Conservation (phyloP, 2,329 filamentous ascomycete genomes). For the Phaeosphaeria sp. region DNA sequence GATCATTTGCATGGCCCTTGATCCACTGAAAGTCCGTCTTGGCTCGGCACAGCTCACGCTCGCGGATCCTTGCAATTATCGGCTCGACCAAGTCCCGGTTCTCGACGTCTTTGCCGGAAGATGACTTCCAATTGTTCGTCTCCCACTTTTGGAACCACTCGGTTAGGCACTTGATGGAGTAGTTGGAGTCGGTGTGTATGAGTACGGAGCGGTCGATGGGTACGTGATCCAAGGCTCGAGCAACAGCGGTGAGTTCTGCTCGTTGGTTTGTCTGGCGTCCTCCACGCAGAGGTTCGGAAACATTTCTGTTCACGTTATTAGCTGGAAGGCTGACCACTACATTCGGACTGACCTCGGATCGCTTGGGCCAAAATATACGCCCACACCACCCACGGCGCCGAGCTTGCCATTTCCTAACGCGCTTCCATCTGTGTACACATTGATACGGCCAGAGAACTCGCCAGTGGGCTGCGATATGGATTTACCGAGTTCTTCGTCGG, state of each 20-base stretch:
- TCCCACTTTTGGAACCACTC: constrained; percentile 83
- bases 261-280: constrained; percentile 89
- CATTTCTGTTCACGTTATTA: constrained; percentile 58
- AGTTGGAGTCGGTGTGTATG: constrained; percentile 89
- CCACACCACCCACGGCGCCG: constrained; percentile 65
- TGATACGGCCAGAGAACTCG: constrained; percentile 56
- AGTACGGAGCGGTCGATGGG: constrained; percentile 71
- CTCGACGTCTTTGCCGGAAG: constrained; percentile 73
- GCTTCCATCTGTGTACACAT: constrained; percentile 70
- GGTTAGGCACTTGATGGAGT: constrained; percentile 87
- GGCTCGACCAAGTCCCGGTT: constrained; percentile 84
- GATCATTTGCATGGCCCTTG: constrained; percentile 78
- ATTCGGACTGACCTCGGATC: constrained; percentile 58
- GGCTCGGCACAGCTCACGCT: constrained; percentile 61
- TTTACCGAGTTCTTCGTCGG: constrained; percentile 53
- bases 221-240: constrained; percentile 79
- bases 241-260: constrained; percentile 89
- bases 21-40: constrained; percentile 83
- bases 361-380: constrained; percentile 68
- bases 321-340: not conserved
- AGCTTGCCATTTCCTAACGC: constrained; percentile 64
- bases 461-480: constrained; percentile 56
- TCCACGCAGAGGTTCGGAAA: constrained; percentile 79
- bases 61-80: constrained; percentile 73
- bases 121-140: constrained; percentile 78